Percentiles rank a stretch among this genome's conserved stretches.
Conservation (phyloP, 2,329 filamentous ascomycete species). For the Arthrobotrys entomopaga region DNA sequence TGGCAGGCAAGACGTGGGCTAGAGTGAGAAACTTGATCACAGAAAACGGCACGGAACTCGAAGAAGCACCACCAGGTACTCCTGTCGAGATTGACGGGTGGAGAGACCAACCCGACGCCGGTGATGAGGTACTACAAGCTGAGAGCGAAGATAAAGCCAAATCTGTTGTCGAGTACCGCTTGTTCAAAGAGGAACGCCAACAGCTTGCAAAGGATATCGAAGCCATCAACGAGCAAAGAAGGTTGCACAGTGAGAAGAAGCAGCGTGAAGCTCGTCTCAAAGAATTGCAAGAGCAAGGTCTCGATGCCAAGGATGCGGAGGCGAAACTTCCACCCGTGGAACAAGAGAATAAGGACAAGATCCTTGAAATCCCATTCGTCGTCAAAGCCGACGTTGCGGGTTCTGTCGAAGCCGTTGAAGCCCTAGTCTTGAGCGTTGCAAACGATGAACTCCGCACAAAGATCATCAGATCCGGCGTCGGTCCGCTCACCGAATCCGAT, state of each 20-base stretch:
- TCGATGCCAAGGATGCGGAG: slow-evolving; percentile 56
- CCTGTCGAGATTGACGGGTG: slow-evolving; percentile 96
- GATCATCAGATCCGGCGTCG: slow-evolving; percentile 80
- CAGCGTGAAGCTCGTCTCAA: slow-evolving; percentile 64
- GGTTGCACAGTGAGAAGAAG: slow-evolving; percentile 70
- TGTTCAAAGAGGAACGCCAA: slow-evolving; percentile 75
- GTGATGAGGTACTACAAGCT: slow-evolving; percentile 87
- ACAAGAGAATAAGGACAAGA: slow-evolving; percentile 60
- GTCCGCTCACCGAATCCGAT: slow-evolving; percentile 83
- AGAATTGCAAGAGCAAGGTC: slow-evolving; percentile 62
- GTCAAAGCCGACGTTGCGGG: slow-evolving; percentile 94
- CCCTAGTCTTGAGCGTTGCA: slow-evolving; percentile 79
- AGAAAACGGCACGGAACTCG: slow-evolving; percentile 78
- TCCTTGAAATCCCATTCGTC: slow-evolving; percentile 77
- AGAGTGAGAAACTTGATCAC: slow-evolving; percentile 85
- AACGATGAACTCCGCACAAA: slow-evolving; percentile 83
- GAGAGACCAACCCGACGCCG: slow-evolving; percentile 85
- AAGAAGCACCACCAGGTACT: slow-evolving; percentile 82
- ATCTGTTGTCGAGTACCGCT: slow-evolving; percentile 78
- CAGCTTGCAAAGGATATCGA: slow-evolving; percentile 75
- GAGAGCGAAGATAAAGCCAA: slow-evolving; percentile 75
- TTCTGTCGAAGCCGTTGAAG: slow-evolving; percentile 88
- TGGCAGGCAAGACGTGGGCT: slow-evolving; percentile 88
- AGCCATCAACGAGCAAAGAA: slow-evolving; percentile 77
- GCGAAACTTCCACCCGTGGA: slow-evolving; percentile 40